Evolutionary conservation across 805 yeast genomes (phyloP).

Genomic region (Cyberlindnera suaveolens): DNA sequence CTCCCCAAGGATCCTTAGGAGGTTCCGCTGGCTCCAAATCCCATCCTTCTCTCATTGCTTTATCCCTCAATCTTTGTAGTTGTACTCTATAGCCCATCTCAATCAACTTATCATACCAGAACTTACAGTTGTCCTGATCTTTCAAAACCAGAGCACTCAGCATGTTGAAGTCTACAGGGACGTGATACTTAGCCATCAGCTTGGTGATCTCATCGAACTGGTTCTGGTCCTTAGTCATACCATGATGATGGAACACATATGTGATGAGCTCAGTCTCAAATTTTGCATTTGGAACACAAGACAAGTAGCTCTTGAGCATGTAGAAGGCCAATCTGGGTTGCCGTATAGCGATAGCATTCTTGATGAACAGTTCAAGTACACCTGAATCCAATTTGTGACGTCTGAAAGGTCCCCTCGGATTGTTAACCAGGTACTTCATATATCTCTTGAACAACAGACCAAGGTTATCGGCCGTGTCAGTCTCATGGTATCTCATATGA

Average conservation of each 20-base stretch:
- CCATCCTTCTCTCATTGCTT: slow-evolving; percentile 9
- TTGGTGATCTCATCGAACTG: slow-evolving; percentile 6
- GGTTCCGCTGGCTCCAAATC: slow-evolving; percentile 1
- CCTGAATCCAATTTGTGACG: slow-evolving; percentile 12
- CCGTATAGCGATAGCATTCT: slow-evolving; percentile 2
- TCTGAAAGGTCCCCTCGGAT: slow-evolving; percentile 8
- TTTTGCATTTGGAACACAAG: neutral
- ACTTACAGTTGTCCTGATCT: slow-evolving; percentile 5
- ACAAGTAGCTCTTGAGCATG: slow-evolving; percentile 12
- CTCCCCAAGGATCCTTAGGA: neutral
- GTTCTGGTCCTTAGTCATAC: slow-evolving; percentile 3
- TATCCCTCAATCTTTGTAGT: neutral
- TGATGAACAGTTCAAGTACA: slow-evolving; percentile 13
- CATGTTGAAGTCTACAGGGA: slow-evolving; percentile 11
- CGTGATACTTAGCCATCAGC: slow-evolving; percentile 8
- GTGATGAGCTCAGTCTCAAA: slow-evolving; percentile 6
- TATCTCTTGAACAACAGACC: slow-evolving; percentile 1
- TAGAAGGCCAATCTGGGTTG: slow-evolving; percentile 12
- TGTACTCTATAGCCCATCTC: slow-evolving; percentile 7
- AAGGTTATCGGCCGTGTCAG: neutral
- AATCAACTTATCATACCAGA: slow-evolving; percentile 8
- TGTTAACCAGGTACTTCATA: neutral
- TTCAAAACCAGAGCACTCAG: slow-evolving; percentile 10
- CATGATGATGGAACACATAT: slow-evolving; percentile 11
- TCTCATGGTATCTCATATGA: slow-evolving; percentile 6